Percentiles rank a stretch among this genome's conserved stretches.
These are phyloP conservation scores for Trichoderma asperellum DNA, from an alignment of 2,329 filamentous ascomycete genomes.

Conservation along the genomic window DNA sequence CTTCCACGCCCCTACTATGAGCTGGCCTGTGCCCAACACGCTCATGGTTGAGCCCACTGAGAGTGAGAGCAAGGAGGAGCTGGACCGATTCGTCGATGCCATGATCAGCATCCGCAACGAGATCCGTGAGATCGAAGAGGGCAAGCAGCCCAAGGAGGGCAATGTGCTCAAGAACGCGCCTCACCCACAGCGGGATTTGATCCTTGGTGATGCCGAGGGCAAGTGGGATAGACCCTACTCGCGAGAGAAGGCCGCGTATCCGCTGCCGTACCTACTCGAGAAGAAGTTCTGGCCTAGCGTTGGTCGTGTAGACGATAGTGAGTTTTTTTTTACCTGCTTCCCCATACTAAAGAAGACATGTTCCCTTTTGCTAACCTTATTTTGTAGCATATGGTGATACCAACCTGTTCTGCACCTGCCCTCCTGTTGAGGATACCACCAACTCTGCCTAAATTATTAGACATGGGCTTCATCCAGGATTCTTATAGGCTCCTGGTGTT, in stretches of 20 bases:
- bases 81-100: constrained; percentile 91
- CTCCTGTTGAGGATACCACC: constrained; percentile 72
- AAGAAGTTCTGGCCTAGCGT: constrained; percentile 98
- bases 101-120: constrained; percentile 84
- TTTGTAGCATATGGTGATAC: constrained; percentile 78
- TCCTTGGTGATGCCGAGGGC: constrained; percentile 56
- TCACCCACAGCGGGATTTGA: constrained; percentile 80
- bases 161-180: constrained; percentile 91
- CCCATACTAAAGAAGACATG: constrained; percentile 15
- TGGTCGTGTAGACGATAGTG: constrained; percentile 84
- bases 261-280: constrained; percentile 78
- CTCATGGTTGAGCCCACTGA: constrained; percentile 98
- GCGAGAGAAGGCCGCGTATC: constrained; percentile 84
- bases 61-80: constrained; percentile 86
- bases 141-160: constrained; percentile 70
- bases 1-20: constrained; percentile 97
- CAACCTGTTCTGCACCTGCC: constrained; percentile 94
- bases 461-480: not conserved
- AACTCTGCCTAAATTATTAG: constrained; percentile 19
- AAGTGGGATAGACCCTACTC: constrained; percentile 84
- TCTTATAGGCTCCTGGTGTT: not conserved
- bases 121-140: constrained; percentile 81
- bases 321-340: constrained; percentile 45
- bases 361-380: not conserved
- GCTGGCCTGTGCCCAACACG: constrained; percentile 91